Percentiles rank a stretch among this genome's conserved stretches.
Evolutionary conservation across 768 basidiomycete species (phyloP).

Genomic region (Pleurotus tuoliensis): DNA sequence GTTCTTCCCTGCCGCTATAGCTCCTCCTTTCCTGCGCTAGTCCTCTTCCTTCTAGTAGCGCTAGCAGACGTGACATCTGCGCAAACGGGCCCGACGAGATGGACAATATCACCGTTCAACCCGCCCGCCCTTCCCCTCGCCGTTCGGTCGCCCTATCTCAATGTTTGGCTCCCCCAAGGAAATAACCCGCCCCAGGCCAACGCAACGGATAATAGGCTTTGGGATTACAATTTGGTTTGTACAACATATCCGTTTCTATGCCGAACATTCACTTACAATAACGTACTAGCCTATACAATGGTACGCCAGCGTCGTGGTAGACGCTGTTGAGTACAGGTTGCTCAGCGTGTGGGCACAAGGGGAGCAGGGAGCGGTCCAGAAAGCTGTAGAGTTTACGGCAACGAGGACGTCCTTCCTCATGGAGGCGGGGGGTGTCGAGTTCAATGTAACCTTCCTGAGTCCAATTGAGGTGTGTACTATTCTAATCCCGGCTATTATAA

Average conservation of each 20-base stretch:
- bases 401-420: conserved; percentile 6
- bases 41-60: no score
- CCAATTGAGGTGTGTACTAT: conserved; percentile 8
- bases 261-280: no score
- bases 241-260: background rate
- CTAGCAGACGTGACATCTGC: background rate
- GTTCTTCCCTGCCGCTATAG: no score
- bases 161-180: conserved; percentile 5
- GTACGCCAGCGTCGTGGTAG: conserved; percentile 2
- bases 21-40: no score
- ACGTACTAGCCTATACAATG: background rate
- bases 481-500: background rate
- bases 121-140: conserved; percentile 6
- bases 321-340: background rate
- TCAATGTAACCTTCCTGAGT: conserved; percentile 12
- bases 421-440: conserved; percentile 2
- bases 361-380: background rate
- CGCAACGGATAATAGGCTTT: background rate
- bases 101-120: conserved; percentile 4
- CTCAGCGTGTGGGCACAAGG: conserved; percentile 1
- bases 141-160: conserved; percentile 3
- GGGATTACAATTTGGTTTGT: background rate
- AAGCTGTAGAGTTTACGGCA: conserved; percentile 5
- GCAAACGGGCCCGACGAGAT: background rate
- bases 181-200: background rate